phyloP scores from a whole-genome alignment of 768 basidiomycete genomes.

The Lepiota venenata region DNA sequence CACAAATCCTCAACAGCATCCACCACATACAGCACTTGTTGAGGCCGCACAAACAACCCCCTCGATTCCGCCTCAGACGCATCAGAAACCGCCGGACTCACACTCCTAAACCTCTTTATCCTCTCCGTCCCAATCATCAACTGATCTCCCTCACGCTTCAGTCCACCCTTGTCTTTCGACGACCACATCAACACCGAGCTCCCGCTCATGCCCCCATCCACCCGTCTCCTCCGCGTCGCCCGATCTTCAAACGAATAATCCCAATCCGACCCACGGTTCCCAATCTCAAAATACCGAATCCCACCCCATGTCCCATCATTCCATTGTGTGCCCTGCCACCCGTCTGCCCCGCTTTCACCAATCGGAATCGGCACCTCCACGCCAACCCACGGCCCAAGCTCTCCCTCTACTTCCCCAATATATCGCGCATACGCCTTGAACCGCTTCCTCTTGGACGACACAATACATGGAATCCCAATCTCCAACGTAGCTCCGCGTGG shows the following conservation, averaged over 20 bases:
- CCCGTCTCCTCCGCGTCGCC: constrained; percentile 40
- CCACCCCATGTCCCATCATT: constrained; percentile 84
- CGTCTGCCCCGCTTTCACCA: constrained; percentile 43
- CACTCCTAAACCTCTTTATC: constrained; percentile 69
- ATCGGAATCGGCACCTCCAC: constrained; percentile 75
- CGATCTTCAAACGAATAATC: constrained; percentile 53
- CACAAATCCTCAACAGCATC: constrained; percentile 56
- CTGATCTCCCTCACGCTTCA: constrained; percentile 42
- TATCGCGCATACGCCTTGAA: constrained; percentile 88
- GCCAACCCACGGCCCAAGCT: constrained; percentile 84
- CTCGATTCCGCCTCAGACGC: constrained; percentile 53
- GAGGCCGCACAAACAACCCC: constrained; percentile 81
- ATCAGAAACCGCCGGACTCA: constrained; percentile 62
- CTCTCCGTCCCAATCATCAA: constrained; percentile 51
- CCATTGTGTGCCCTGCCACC: constrained; percentile 54
- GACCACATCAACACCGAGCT: constrained; percentile 17
- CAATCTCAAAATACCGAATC: constrained; percentile 80
- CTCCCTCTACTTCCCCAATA: constrained; percentile 83
- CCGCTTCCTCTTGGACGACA: constrained; percentile 75
- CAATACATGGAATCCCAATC: constrained; percentile 89
- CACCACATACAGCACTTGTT: constrained; percentile 84
- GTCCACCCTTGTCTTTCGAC: constrained; percentile 23
- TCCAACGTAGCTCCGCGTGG: constrained; percentile 73
- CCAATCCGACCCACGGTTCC: constrained; percentile 45
- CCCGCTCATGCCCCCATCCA: constrained; percentile 26